Evolutionary conservation across 225 moss, liverwort and hornwort genomes (phyloP).

Genomic region (Marchantia polymorpha): DNA sequence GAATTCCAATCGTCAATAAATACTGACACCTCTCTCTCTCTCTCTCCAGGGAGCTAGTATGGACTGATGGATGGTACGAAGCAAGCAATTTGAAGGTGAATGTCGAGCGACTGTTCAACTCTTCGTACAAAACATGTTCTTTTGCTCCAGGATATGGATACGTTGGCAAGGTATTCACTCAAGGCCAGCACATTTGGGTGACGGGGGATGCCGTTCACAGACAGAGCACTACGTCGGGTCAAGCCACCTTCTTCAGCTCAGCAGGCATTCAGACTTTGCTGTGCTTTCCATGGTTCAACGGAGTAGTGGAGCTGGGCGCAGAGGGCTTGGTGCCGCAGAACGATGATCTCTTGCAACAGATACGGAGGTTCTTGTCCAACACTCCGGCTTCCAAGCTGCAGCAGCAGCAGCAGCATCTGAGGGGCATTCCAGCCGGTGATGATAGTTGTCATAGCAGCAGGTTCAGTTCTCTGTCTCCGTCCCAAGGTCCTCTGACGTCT

Average conservation of each 20-base stretch:
- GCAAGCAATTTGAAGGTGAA: constrained; percentile 29
- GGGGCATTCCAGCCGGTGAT: constrained; percentile 5
- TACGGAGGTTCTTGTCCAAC: constrained; percentile 26
- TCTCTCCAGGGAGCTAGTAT: constrained; percentile 46
- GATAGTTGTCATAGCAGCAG: neutral
- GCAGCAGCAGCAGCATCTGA: neutral
- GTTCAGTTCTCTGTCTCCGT: constrained; percentile 16
- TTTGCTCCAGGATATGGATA: constrained; percentile 53
- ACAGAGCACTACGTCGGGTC: constrained; percentile 36
- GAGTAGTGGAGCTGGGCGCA: constrained; percentile 67
- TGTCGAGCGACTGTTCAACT: constrained; percentile 37
- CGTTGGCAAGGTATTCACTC: constrained; percentile 46
- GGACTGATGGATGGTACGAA: constrained; percentile 50
- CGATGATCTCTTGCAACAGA: constrained; percentile 17
- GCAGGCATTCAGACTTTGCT: constrained; percentile 57
- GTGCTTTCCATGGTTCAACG: constrained; percentile 60
- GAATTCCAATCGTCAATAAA: neutral
- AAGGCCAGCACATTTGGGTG: constrained; percentile 53
- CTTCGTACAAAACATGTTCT: constrained; percentile 50
- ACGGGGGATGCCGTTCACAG: constrained; percentile 36
- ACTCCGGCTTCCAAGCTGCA: constrained; percentile 5
- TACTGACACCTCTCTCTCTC: neutral
- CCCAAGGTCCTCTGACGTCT: constrained; percentile 18
- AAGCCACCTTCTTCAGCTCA: constrained; percentile 51
- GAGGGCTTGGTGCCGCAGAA: constrained; percentile 30